Evolutionary conservation across 495 filamentous ascomycete genomes (phyloP).

Genomic region (Aspergillus egyptiacus): DNA sequence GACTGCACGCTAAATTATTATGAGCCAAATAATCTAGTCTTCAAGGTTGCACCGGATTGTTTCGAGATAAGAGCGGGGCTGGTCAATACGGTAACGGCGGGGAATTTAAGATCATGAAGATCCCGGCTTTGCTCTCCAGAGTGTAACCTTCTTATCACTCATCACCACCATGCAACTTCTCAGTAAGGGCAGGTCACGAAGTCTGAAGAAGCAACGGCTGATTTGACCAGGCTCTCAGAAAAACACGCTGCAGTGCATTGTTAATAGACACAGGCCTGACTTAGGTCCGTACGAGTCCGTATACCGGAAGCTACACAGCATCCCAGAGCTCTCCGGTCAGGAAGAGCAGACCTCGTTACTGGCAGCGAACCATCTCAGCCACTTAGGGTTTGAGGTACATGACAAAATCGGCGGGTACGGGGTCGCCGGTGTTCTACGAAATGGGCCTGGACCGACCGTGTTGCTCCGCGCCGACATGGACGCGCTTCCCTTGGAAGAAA

Average conservation of each 20-base stretch:
- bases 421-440: constrained; percentile 48
- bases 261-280: constrained; percentile 26
- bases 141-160: neutral
- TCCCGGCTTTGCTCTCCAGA: neutral
- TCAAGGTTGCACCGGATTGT: too few species aligned
- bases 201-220: neutral
- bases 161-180: constrained; percentile 4
- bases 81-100: too few species aligned
- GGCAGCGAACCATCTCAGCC: constrained; percentile 33
- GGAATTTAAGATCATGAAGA: neutral
- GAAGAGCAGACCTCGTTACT: constrained; percentile 41
- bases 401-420: constrained; percentile 53
- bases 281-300: constrained; percentile 36
- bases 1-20: neutral
- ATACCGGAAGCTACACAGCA: constrained; percentile 42
- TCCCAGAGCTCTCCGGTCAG: constrained; percentile 49
- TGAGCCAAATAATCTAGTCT: too few species aligned
- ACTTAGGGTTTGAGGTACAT: constrained; percentile 40
- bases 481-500: constrained; percentile 53
- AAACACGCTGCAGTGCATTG: constrained; percentile 9
- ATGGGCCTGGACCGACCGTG: constrained; percentile 48
- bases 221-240: neutral
- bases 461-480: constrained; percentile 59
- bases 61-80: neutral
- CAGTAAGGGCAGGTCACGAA: neutral